phyloP scores from a whole-genome alignment of 805 yeast species.

The Candida lessepsii region DNA sequence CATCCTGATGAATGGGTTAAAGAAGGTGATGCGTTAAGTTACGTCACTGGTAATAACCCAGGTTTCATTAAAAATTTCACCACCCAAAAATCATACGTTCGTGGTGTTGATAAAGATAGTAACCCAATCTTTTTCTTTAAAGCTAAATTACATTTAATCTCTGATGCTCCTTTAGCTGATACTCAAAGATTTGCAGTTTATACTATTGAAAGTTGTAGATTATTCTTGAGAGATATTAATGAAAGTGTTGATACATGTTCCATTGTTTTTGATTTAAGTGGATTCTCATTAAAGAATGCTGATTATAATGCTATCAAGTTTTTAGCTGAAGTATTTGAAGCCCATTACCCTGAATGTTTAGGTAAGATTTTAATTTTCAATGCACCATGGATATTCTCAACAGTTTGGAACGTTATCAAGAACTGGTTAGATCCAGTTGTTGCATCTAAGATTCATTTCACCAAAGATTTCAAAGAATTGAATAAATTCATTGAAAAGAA shows the following conservation, averaged over 20 bases:
- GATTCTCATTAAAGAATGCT: conserved; percentile 87
- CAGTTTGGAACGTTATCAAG: conserved; percentile 90
- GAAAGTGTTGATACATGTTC: conserved; percentile 67
- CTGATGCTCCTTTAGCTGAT: conserved; percentile 57
- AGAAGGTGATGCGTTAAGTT: conserved; percentile 69
- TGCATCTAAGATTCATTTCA: conserved; percentile 84
- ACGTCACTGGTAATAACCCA: conserved; percentile 36
- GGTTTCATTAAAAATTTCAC: conserved; percentile 59
- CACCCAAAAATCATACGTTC: conserved; percentile 66
- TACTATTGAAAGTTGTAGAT: conserved; percentile 78
- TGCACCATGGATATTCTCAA: conserved; percentile 96
- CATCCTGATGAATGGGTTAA: conserved; percentile 60
- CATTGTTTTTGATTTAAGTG: conserved; percentile 81
- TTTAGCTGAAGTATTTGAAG: conserved; percentile 85
- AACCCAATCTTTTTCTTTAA: conserved; percentile 83
- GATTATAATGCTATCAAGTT: conserved; percentile 91
- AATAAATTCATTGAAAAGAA: conserved; percentile 56
- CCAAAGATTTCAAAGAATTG: conserved; percentile 68
- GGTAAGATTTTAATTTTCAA: conserved; percentile 83
- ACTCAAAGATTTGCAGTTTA: conserved; percentile 73
- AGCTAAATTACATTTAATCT: conserved; percentile 67
- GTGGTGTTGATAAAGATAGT: conserved; percentile 68
- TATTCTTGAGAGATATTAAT: conserved; percentile 53
- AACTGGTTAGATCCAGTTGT: conserved; percentile 97
- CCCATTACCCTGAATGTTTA: conserved; percentile 92